Evolutionary conservation across 176 grass and related monocot genomes (phyloP).

Genomic region (Ampelocalamus luodianensis): DNA sequence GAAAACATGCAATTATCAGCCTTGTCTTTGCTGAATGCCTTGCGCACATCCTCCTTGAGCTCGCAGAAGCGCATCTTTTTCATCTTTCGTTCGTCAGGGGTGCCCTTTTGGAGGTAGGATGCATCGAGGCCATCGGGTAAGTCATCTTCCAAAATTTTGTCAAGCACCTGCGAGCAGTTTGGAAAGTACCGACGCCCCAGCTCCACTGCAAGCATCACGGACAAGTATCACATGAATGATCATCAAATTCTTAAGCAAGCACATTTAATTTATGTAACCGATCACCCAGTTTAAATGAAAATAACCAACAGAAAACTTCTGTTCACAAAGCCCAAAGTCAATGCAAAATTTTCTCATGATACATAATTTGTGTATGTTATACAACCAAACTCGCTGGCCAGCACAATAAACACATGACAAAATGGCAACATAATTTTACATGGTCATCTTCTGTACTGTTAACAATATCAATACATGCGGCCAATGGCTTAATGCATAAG

Average conservation of each 20-base stretch:
- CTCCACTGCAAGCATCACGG: constrained; percentile 62
- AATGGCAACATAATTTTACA: constrained; percentile 4
- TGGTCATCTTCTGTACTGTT: neutral
- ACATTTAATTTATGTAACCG: neutral
- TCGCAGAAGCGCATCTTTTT: constrained; percentile 78
- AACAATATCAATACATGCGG: neutral
- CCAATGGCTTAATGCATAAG: constrained; percentile 5
- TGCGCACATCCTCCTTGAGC: constrained; percentile 77
- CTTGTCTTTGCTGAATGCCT: constrained; percentile 87
- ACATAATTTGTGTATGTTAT: neutral
- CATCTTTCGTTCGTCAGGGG: constrained; percentile 68
- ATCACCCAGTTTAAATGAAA: constrained; percentile 10
- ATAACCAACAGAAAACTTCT: neutral
- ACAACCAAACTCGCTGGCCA: neutral
- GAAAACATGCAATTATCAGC: constrained; percentile 48
- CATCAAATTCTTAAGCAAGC: neutral
- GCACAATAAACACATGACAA: neutral
- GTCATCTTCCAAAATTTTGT: constrained; percentile 82
- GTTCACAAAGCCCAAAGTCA: neutral
- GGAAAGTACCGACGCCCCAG: constrained; percentile 81
- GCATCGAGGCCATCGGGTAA: constrained; percentile 47
- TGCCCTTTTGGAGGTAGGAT: constrained; percentile 62
- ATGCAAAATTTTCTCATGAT: neutral
- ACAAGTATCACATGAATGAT: constrained; percentile 4
- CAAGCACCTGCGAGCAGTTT: constrained; percentile 84